phyloP scores from a whole-genome alignment of 768 basidiomycete species.

The Brasilioporus rufonigricans region DNA sequence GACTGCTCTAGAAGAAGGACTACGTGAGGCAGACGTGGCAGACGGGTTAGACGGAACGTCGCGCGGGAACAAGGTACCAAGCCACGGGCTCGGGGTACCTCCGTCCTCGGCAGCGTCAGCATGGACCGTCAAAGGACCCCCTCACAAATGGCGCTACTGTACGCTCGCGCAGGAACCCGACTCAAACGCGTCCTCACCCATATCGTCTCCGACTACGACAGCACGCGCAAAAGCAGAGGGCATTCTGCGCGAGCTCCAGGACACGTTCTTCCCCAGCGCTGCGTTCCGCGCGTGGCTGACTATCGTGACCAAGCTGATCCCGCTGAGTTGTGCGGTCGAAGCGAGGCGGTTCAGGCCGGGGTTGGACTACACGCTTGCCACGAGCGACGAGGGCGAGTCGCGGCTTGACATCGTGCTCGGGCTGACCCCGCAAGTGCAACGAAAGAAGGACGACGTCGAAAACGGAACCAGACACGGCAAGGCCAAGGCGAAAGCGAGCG shows the following conservation, averaged over 20 bases:
- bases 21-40: slow-evolving; percentile 59
- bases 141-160: slow-evolving; percentile 94
- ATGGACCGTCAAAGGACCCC: slow-evolving; percentile 83
- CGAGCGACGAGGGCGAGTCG: slow-evolving; percentile 77
- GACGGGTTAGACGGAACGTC: slow-evolving; percentile 58
- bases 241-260: slow-evolving; percentile 49
- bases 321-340: slow-evolving; percentile 69
- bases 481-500: slow-evolving; percentile 24
- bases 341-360: slow-evolving; percentile 90
- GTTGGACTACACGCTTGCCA: slow-evolving; percentile 92
- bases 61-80: slow-evolving; percentile 55
- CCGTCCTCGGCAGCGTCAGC: slow-evolving; percentile 40
- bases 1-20: slow-evolving; percentile 57
- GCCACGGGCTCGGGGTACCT: slow-evolving; percentile 61
- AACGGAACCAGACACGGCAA: slow-evolving; percentile 22
- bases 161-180: slow-evolving; percentile 38
- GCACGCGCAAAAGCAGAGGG: slow-evolving; percentile 19
- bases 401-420: slow-evolving; percentile 85
- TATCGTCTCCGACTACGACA: neutral
- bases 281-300: slow-evolving; percentile 94
- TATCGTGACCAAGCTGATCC: slow-evolving; percentile 67
- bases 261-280: slow-evolving; percentile 70
- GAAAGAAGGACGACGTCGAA: slow-evolving; percentile 12
- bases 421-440: slow-evolving; percentile 64
- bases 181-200: neutral